Conservation (phyloP, 202 grass and related monocot genomes). For the Panicum virgatum region DNA sequence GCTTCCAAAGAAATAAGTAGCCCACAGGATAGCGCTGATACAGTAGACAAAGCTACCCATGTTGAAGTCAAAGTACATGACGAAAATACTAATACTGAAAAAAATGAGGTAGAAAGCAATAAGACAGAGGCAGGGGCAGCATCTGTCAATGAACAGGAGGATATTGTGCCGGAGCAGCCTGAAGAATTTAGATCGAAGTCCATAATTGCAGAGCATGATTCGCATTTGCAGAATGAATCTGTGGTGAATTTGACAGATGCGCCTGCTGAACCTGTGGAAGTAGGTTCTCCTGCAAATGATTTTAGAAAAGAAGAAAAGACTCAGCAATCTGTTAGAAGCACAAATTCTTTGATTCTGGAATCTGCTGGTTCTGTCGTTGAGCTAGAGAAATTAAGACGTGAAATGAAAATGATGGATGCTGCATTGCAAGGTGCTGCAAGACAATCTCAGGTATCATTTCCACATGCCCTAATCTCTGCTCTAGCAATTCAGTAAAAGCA, state of each 20-base stretch:
- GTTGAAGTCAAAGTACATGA: conserved; percentile 42
- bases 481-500: conserved; percentile 17
- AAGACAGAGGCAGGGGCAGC: conserved; percentile 25
- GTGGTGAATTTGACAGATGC: conserved; percentile 22
- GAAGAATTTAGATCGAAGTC: conserved; percentile 29
- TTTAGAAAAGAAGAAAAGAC: conserved; percentile 51
- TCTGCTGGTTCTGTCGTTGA: conserved; percentile 51
- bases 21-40: conserved; percentile 44
- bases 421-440: conserved; percentile 97
- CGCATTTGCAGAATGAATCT: conserved; percentile 30
- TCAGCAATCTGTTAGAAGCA: conserved; percentile 35
- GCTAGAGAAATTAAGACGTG: conserved; percentile 77
- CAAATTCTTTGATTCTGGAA: conserved; percentile 40
- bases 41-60: conserved; percentile 28
- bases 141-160: conserved; percentile 29
- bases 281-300: conserved; percentile 38
- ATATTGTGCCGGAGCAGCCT: conserved; percentile 29
- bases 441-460: conserved; percentile 86
- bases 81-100: conserved; percentile 33
- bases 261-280: conserved; percentile 44
- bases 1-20: conserved; percentile 36
- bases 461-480: neutral
- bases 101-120: conserved; percentile 43
- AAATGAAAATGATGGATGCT: conserved; percentile 99
- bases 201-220: conserved; percentile 38